phyloP scores from a whole-genome alignment of 148 eudicot genomes.

The Amaranthus palmeri region DNA sequence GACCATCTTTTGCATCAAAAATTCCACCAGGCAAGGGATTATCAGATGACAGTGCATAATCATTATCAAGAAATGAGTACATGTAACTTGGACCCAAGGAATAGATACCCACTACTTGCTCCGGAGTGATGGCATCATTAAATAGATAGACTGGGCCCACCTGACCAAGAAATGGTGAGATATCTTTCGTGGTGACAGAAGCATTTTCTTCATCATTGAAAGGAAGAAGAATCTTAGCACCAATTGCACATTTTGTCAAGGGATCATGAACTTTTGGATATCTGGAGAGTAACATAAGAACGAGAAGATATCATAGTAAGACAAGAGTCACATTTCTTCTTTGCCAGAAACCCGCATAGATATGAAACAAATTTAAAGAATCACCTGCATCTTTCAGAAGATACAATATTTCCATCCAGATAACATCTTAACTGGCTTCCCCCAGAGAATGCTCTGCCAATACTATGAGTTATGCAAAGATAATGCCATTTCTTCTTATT shows the following conservation, averaged over 20 bases:
- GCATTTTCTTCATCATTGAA: constrained; percentile 57
- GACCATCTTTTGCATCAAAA: constrained; percentile 84
- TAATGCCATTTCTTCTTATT: constrained; percentile 87
- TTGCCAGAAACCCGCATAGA: neutral
- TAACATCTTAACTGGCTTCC: constrained; percentile 87
- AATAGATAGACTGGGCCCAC: constrained; percentile 92
- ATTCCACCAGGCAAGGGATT: constrained; percentile 75
- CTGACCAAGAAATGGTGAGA: constrained; percentile 82
- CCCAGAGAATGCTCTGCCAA: constrained; percentile 96
- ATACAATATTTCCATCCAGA: constrained; percentile 74
- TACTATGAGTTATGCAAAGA: constrained; percentile 81
- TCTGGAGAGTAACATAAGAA: constrained; percentile 32
- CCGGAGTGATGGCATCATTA: constrained; percentile 72
- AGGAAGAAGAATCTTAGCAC: constrained; percentile 57
- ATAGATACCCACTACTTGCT: constrained; percentile 80
- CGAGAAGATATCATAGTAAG: neutral
- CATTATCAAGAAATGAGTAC: constrained; percentile 93
- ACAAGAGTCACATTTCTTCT: neutral
- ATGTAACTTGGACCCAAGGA: constrained; percentile 98
- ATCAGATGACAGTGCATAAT: constrained; percentile 43
- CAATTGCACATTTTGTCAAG: constrained; percentile 70
- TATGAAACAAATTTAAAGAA: constrained; percentile 3
- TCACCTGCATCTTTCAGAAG: constrained; percentile 93
- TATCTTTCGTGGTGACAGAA: constrained; percentile 50
- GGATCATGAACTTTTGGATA: constrained; percentile 77